phyloP scores from a whole-genome alignment of 257 asterid genomes.

The Parsonsia alboflavescens region DNA sequence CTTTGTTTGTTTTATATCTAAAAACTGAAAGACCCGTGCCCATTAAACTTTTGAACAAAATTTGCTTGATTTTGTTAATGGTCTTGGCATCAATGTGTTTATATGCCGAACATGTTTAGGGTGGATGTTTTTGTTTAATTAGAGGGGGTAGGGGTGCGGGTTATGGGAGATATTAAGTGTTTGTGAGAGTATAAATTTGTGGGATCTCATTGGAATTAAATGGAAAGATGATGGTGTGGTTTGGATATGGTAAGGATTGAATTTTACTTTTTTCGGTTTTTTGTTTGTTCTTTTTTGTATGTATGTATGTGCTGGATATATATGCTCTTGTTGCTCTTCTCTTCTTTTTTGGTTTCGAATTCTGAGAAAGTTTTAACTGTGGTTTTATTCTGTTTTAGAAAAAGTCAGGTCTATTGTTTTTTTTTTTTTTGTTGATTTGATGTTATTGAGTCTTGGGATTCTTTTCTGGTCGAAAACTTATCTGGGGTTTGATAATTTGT shows the following conservation, averaged over 20 bases:
- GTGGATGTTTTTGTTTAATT: conserved; percentile 13
- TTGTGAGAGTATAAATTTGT: conserved; percentile 23
- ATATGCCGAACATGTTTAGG: background rate
- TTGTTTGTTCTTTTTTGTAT: conserved; percentile 21
- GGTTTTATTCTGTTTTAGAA: conserved; percentile 16
- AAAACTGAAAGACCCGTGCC: conserved; percentile 32
- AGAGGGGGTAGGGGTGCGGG: conserved; percentile 19
- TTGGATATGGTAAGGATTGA: no score
- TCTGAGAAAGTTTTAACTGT: conserved; percentile 14
- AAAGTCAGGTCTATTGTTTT: conserved; percentile 11
- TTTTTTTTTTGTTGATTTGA: no score
- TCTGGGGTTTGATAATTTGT: conserved; percentile 30
- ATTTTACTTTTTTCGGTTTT: no score
- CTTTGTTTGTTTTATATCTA: conserved; percentile 32
- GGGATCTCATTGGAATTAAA: conserved; percentile 36
- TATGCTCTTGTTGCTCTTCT: background rate
- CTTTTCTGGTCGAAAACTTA: conserved; percentile 14
- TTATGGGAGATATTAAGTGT: conserved; percentile 16
- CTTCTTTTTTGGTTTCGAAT: no score
- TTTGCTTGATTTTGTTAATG: background rate
- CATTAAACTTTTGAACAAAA: background rate
- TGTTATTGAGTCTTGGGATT: conserved; percentile 12
- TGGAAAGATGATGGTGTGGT: conserved; percentile 18
- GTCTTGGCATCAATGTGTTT: background rate
- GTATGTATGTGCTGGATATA: conserved; percentile 5